Evolutionary conservation across 2,329 filamentous ascomycete species (phyloP), one percentile per base, ranked within the genome.

Genomic region (Ceratocystis variospora): DNA sequence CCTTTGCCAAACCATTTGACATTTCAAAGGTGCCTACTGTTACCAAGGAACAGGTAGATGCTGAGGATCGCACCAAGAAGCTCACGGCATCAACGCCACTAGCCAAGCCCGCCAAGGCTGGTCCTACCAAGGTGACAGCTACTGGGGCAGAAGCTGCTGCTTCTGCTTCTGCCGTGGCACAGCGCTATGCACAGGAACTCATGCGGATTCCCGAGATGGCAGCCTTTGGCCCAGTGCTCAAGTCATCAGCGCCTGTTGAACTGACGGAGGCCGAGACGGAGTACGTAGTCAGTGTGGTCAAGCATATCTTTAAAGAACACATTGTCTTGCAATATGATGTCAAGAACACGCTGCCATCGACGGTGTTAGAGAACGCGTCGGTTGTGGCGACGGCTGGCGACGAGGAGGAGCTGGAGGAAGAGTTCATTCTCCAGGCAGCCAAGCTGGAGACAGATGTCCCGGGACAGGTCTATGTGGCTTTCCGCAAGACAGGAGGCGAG

Each of bases 291-390:
- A 86, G 83, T 45, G 87, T 94, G 25, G 84, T 96, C 76, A 99
- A 99, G 80, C 94, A 99, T 75, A 86, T 99, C 72, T 99, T 96
- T 86, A 96, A 96, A 78, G 90, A 96, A 75, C 90, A 97, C 73
- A 81, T 99, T 73, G 93, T 99, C 44, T 79, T 99, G 65, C 94
- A 99, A 74, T 99, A 94, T 76, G 90, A 97, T 74, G 86, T 99
- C 75, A 97, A 96, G 82, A 99, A 99, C 79, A 99, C 94, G 1
- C 81, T 99, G 10, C 87, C 90, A 12, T 90, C 92, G 68, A 96
- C 91, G 17, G 84, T 99, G 33, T 81, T 97, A 44, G 90, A 96
- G 74, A 90, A 96, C 69, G 90, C 96, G 17, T 90, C 89, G 0
- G 85, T 96, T 48, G 83, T 92, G 19, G 88, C 88, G 37, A 87